Conservation (phyloP, 2,329 filamentous ascomycete species). For the Sarocladiaceae sp. region DNA sequence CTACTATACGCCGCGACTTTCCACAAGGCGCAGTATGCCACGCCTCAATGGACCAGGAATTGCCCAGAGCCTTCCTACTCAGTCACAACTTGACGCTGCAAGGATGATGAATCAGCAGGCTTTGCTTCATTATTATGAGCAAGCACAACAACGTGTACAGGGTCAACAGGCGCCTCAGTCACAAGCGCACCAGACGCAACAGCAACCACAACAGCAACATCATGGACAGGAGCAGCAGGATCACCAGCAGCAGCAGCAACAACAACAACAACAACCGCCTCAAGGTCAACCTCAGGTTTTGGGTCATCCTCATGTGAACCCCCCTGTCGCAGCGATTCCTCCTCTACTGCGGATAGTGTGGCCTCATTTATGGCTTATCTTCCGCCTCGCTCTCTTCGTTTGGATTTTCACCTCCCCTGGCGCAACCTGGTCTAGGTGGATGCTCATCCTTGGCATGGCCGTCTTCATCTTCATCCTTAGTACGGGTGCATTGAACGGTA, state of each 20-base stretch:
- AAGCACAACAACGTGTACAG: constrained; percentile 1
- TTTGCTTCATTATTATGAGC: too few relatives aligned
- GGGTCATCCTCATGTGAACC: constrained; percentile 26
- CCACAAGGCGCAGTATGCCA: constrained; percentile 20
- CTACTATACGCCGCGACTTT: constrained; percentile 42
- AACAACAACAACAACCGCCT: constrained; percentile 20
- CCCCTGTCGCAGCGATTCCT: constrained; percentile 22
- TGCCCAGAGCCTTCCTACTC: constrained; percentile 12
- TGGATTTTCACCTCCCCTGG: constrained; percentile 58
- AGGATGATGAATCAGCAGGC: not conserved
- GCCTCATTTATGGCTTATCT: constrained; percentile 57
- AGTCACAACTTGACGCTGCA: not conserved
- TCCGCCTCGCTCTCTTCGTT: constrained; percentile 52
- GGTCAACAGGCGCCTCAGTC: not conserved
- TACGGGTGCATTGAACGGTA: constrained; percentile 50
- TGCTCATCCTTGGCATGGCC: constrained; percentile 48
- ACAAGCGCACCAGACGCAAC: constrained; percentile 15
- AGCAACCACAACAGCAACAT: constrained; percentile 20
- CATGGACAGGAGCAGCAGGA: constrained; percentile 21
- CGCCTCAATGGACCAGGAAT: constrained; percentile 17
- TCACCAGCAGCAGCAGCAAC: constrained; percentile 12
- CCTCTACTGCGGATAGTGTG: constrained; percentile 34
- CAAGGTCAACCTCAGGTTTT: constrained; percentile 17
- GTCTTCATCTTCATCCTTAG: constrained; percentile 52
- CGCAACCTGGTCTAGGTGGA: constrained; percentile 53